Base-by-base conservation (phyloP, 371 early-diverging fungal genomes). In the Mortierella sp. region DNA sequence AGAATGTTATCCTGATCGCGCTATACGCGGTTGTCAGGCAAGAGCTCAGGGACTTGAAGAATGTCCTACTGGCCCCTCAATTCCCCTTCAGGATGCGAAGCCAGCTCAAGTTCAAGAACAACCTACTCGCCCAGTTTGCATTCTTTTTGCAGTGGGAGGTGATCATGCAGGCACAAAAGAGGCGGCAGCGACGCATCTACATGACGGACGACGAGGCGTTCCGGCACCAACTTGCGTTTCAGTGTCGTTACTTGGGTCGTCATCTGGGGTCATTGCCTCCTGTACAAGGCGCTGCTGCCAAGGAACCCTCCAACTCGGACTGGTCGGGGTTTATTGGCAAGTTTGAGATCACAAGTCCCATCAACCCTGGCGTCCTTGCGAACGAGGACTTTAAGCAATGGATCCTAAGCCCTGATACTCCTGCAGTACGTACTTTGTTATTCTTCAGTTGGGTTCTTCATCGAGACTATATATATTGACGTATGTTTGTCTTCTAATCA, bases 101-200 rank as follows among this genome's bases (percentile, higher is more conserved):
- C 45, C 76, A 70, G 10, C 42, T 87, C 63, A 71, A 74, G 0
- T 63, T 87, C 47, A 55, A 78, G 26, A 7, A 71, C 19, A 71
- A 38, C 26, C 74, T 80, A 26, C 75, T 87, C 19, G 77, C 83
- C 0, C 87, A 87, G 58, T 78, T 87, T 74, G 87, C 80, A 9
- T 87, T 78, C 79, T 87, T 87, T 54, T 48, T 78, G 19, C 78
- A 80, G 47, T 87, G 87, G 87, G 87, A 87, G 31, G 78, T 79
- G 21, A 82, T 87, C 76, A 76, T 70, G 7, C 44, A 57, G 5
- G 77, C 74, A 11, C 71, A 73, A 45, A 80, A 65, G 28, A 75
- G 75, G 21, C 87, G 87, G 34, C 48, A 71, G 28, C 57, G 11
- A 9, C 63, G 87, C 6, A 42, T 82, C 28, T 11, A 34, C 4